Base-by-base conservation (phyloP, 2,329 filamentous ascomycete genomes). In the Periconia digitata region DNA sequence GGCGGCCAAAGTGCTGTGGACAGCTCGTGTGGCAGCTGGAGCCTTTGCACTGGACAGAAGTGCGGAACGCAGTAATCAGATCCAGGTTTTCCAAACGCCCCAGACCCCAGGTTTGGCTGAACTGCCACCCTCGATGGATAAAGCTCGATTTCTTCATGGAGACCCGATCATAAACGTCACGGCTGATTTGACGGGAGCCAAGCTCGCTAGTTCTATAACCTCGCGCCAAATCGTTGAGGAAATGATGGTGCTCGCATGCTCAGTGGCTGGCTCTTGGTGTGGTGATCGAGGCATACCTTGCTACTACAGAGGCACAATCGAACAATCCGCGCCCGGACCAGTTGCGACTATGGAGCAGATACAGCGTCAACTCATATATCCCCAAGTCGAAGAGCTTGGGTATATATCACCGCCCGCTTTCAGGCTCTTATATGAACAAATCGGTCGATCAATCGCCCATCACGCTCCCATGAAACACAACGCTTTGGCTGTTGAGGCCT, bases 231-330 rank as follows among this genome's bases (percentile, higher is more conserved):
- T 72, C 51, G 61, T 69, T 2, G 61, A 63, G 41, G 67, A 72
- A 48, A 59, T 70, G 49, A 86, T 86, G 83, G 67, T 83, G 49
- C 63, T 85, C 18, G 82, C 79, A 15, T 74, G 76, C 46, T 73
- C 78, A 41, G 67, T 77, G n/a, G 76, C 74, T 7, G 79, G 73
- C 13, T 56, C 64, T 12, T 84, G 79, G 79, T 79, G 77, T 55
- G 63, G 67, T n/a, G 74, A 79, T 36, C 72, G 80, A 16, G 65
- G 72, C 7, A 76, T 83, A 22, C 80, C 81, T 0, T 71, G 74
- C 39, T 72, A 80, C 42, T 82, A 75, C 56, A 67, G 74, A 52
- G 78, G 78, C 56, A 69, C 66, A 3, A 46, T 70, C 3, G 55
- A 62, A 22, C 62, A 56, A 17, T 50, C 54, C 2, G 44, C 17